phyloP scores from a whole-genome alignment of 805 yeast genomes.

The Candida xyloterini region DNA sequence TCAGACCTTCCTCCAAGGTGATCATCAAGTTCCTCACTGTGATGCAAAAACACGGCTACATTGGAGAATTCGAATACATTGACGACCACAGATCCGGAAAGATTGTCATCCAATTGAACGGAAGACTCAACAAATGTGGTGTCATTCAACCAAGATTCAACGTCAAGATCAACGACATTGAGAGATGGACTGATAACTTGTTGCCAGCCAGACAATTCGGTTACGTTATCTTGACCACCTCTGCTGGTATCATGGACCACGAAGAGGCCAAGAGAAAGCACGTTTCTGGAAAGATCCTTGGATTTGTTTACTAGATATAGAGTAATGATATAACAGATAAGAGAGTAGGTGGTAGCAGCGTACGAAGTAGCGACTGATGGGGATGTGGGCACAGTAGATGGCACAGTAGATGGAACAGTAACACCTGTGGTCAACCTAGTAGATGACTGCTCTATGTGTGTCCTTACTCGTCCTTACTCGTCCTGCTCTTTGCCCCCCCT shows the following conservation, averaged over 20 bases:
- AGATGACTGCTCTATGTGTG: too few species aligned
- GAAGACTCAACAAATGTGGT: slow-evolving; percentile 98
- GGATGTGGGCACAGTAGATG: neutral
- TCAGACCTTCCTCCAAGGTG: slow-evolving; percentile 98
- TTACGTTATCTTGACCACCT: slow-evolving; percentile 95
- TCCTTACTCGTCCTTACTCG: neutral
- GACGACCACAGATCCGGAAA: slow-evolving; percentile 99
- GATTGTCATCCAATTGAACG: slow-evolving; percentile 94
- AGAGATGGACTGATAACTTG: slow-evolving; percentile 98
- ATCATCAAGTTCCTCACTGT: slow-evolving; percentile 95
- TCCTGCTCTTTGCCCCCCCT: neutral
- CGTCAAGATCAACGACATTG: slow-evolving; percentile 91
- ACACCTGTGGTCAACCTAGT: too few species aligned
- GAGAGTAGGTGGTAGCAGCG: too few species aligned
- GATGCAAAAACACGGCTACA: slow-evolving; percentile 97
- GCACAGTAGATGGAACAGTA: neutral
- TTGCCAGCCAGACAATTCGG: slow-evolving; percentile 99
- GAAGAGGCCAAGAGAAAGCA: slow-evolving; percentile 99
- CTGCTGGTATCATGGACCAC: slow-evolving; percentile 99
- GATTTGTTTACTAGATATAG: slow-evolving; percentile 75
- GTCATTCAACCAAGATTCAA: slow-evolving; percentile 98
- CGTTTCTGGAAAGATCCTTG: slow-evolving; percentile 98
- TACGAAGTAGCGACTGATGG: too few species aligned
- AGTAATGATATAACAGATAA: neutral
- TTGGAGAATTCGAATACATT: slow-evolving; percentile 96